Evolutionary conservation across 2,329 filamentous ascomycete genomes (phyloP), one percentile per base, ranked within the genome.

Genomic region (Plectosphaerella plurivora): DNA sequence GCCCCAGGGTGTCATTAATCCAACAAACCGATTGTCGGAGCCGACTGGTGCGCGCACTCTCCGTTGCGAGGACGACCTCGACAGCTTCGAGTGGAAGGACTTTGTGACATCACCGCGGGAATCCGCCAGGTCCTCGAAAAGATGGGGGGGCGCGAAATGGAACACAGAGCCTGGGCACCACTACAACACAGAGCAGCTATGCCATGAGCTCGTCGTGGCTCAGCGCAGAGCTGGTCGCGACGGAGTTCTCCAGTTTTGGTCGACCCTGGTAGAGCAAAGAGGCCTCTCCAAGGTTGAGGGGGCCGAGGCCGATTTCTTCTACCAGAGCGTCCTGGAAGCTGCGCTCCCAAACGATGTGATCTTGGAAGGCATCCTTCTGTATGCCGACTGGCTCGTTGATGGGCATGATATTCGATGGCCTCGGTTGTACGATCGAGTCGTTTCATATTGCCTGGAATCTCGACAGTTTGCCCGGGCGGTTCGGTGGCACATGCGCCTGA

Each of bases 401-500:
- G 54, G 65, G 3, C 65, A 73, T 48, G 57, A 62, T 28, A 70
- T 71, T 12, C 63, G 62, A 41, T 83, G 78, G 79, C 79, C 79
- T 2, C 61, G 70, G 12, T 61, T 82, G 3, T 82, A 83, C 57
- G 62, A 64, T n/a, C 74, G 67, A n/a, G 59, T 75, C 12, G 59
- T 83, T 16, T 64, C 70, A 18, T 66, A 68, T 55, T 73, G 74
- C 46, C 64, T 83, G 5, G 63, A 61, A 1, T 68, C 67, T 24
- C 65, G 62, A 25, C 64, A 72, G 44, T 71, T 69, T 49, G 62
- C 65, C 1, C 61, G 68, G 45, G 73, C 69, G 8, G 52, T 77
- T 45, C 65, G 65, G 25, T 82, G 79, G 78, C 78, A 82, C 56
- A 39, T 74, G 5, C 70, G 66, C 5, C 61, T 83, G 18, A 66